A percentile compares a stretch with the other conserved stretches of the same genome.
Evolutionary conservation across 495 filamentous ascomycete species (phyloP).

Genomic region (Bacidia rubella): DNA sequence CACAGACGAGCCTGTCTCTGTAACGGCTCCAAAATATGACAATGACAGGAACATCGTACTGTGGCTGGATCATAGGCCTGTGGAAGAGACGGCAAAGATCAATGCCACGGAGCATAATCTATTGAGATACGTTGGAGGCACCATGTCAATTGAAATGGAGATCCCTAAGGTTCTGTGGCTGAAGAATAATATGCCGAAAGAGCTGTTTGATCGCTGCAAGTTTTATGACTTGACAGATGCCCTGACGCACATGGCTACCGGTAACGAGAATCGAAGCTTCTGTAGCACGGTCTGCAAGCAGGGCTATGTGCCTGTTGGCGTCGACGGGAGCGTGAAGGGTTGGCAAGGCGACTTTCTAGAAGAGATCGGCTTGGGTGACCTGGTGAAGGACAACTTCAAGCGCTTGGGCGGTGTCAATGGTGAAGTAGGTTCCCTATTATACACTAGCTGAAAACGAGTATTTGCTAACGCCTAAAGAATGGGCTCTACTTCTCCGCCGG

Average conservation of each 20-base stretch:
- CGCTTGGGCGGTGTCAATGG: constrained; percentile 86
- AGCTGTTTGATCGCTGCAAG: constrained; percentile 80
- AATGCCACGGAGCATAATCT: constrained; percentile 86
- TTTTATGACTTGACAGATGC: constrained; percentile 92
- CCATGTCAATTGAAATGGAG: constrained; percentile 98
- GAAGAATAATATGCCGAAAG: constrained; percentile 93
- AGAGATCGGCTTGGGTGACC: constrained; percentile 67
- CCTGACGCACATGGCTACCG: constrained; percentile 92
- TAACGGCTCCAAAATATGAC: constrained; percentile 75
- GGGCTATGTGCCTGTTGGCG: constrained; percentile 84
- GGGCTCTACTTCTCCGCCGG: constrained; percentile 81
- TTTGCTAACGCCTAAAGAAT: constrained; percentile 44
- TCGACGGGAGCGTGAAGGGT: constrained; percentile 93
- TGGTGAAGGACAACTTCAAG: constrained; percentile 74
- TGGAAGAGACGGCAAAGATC: constrained; percentile 78
- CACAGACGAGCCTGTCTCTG: constrained; percentile 76
- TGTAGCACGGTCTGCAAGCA: constrained; percentile 95
- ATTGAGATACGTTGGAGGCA: constrained; percentile 89
- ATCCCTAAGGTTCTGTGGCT: constrained; percentile 96
- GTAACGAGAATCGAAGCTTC: constrained; percentile 78
- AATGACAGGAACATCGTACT: constrained; percentile 82
- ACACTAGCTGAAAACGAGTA: constrained; percentile 2
- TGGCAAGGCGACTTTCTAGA: constrained; percentile 92
- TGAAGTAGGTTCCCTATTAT: constrained; percentile 57
- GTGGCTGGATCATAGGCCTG: constrained; percentile 85